Conservation (phyloP, 768 basidiomycete species). For the Atractiella rhizophila region DNA sequence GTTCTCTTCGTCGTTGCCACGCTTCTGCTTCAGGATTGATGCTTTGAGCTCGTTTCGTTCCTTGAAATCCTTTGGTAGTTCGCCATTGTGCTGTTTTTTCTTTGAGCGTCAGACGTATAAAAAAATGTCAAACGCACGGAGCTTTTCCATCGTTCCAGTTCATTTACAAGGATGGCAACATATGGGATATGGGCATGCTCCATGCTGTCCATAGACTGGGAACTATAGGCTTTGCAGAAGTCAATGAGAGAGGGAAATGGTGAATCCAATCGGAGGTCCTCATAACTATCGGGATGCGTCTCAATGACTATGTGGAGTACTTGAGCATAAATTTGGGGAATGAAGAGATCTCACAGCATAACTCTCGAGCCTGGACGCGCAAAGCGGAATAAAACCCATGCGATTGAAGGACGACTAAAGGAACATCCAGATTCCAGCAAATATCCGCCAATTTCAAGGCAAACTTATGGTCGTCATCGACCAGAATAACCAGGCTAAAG, state of each 20-base stretch:
- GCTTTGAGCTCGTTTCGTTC: slow-evolving; percentile 62
- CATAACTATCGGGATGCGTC: slow-evolving; percentile 53
- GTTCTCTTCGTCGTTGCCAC: slow-evolving; percentile 78
- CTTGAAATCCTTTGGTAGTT: slow-evolving; percentile 29
- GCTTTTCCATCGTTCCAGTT: slow-evolving; percentile 57
- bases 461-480: slow-evolving; percentile 42
- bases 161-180: slow-evolving; percentile 61
- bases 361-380: slow-evolving; percentile 66
- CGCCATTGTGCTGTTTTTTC: slow-evolving; percentile 36
- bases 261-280: slow-evolving; percentile 51
- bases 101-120: neutral
- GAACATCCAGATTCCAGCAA: slow-evolving; percentile 22
- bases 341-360: slow-evolving; percentile 31
- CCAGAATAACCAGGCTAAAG: slow-evolving; percentile 50
- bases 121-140: slow-evolving; percentile 26
- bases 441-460: slow-evolving; percentile 29
- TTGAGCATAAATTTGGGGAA: neutral
- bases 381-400: slow-evolving; percentile 79
- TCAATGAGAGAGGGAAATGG: slow-evolving; percentile 61
- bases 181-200: slow-evolving; percentile 79
- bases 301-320: slow-evolving; percentile 41
- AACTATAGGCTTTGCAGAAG: slow-evolving; percentile 44
- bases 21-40: slow-evolving; percentile 34
- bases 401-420: slow-evolving; percentile 53
- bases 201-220: slow-evolving; percentile 56